Percentiles rank a stretch among this genome's conserved stretches.
These are phyloP conservation scores for Coemansia sp. DNA, from an alignment of 192 early-diverging fungal species.

Conservation along the genomic window DNA sequence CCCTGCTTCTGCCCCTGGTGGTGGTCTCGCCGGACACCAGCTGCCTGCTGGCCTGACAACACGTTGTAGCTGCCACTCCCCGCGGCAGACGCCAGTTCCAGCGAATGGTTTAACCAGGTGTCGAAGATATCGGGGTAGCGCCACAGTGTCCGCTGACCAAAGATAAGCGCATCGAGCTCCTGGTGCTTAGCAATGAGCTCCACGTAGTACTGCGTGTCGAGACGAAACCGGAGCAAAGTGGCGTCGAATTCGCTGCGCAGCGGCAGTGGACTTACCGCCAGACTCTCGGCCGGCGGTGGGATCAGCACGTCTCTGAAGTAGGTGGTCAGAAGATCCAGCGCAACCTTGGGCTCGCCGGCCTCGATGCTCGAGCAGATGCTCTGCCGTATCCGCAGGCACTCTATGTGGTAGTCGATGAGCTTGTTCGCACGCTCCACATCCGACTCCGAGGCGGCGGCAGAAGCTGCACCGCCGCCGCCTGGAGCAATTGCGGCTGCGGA, in stretches of 20 bases:
- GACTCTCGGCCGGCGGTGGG: constrained; percentile 21
- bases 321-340: constrained; percentile 40
- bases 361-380: constrained; percentile 49
- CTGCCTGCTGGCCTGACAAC: not conserved
- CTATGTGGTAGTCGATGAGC: constrained; percentile 48
- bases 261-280: constrained; percentile 17
- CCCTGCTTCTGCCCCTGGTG: too few species aligned
- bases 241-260: constrained; percentile 35
- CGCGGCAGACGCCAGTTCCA: constrained; percentile 10
- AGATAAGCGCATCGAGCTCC: constrained; percentile 41
- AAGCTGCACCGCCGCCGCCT: not conserved
- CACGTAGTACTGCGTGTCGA: constrained; percentile 49
- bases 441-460: not conserved
- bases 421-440: constrained; percentile 31
- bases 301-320: constrained; percentile 48
- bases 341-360: constrained; percentile 42
- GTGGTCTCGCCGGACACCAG: not conserved
- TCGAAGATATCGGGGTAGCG: constrained; percentile 46
- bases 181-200: constrained; percentile 42
- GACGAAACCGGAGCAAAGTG: constrained; percentile 44
- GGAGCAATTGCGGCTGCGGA: not conserved
- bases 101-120: constrained; percentile 34
- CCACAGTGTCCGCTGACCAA: constrained; percentile 42
- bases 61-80: constrained; percentile 1
- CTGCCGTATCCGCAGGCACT: constrained; percentile 48